These are phyloP conservation scores for Kodamaea leandrae DNA, from an alignment of 805 yeast genomes.

Conservation along the genomic window DNA sequence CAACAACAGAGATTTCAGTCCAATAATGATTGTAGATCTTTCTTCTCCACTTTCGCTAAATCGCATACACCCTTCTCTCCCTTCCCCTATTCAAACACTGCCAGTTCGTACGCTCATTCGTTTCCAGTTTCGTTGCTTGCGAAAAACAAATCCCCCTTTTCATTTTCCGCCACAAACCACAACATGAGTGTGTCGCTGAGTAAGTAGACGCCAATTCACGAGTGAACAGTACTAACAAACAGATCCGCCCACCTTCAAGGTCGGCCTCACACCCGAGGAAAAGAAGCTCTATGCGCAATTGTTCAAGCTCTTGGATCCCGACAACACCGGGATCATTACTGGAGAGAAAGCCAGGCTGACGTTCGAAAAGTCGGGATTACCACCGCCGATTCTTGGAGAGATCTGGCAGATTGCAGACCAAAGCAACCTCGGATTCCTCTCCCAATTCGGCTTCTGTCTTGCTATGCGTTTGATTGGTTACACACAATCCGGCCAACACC, in stretches of 20 bases:
- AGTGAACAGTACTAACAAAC: constrained; percentile 1
- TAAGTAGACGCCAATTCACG: neutral
- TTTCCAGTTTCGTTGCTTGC: too few relatives aligned
- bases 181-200: constrained; percentile 6
- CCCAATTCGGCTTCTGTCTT: constrained; percentile 73
- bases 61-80: too few relatives aligned
- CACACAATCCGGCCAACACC: constrained; percentile 68
- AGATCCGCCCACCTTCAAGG: constrained; percentile 35
- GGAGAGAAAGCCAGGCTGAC: constrained; percentile 84
- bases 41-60: too few relatives aligned
- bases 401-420: constrained; percentile 94
- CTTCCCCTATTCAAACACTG: too few relatives aligned
- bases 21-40: too few relatives aligned
- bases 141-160: too few relatives aligned
- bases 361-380: constrained; percentile 81
- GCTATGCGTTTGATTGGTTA: constrained; percentile 90
- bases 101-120: neutral
- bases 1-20: too few relatives aligned
- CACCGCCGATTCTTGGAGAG: constrained; percentile 76
- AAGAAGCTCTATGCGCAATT: constrained; percentile 67
- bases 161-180: neutral
- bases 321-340: constrained; percentile 74
- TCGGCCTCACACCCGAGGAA: constrained; percentile 70
- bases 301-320: constrained; percentile 77
- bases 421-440: constrained; percentile 81